Base-by-base conservation (phyloP, 1,139 yeast genomes). In the Candida smagusa region DNA sequence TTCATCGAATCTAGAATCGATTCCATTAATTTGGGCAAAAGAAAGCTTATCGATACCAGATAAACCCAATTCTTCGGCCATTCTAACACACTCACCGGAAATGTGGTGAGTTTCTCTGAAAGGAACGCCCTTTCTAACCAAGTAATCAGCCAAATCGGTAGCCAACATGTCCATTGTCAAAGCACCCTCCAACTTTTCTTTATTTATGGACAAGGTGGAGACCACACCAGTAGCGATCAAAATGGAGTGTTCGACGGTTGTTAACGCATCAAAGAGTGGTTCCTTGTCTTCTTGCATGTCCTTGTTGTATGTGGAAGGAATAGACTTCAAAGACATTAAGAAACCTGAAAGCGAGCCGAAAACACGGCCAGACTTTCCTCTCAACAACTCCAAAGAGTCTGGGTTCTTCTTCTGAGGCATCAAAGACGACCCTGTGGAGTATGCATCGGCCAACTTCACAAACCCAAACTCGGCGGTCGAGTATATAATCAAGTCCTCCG, bases 361-460 rank as follows among this genome's bases (percentile, higher is more conserved):
- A 12, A 89, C 96, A 62, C 99, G 83, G 38, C 99, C 99, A 12
- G 95, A 83, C 68, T 92, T 92, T 41, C 99, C 99, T 65, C 99
- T 79, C 57, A 94, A 75, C 47, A 92, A 73, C 68, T 92, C 99
- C 50, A 92, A 73, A 28, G 96, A 86, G 60, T 92, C 99, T 3
- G 98, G 97, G 67, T 92, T 92, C 67, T 92, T 94, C 80, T 92
- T 92, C 65, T 94, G 98, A 21, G 99, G 99, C 99, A 92, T 92
- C 58, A 92, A 75, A 30, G 97, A 88, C 6, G 97, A 88, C 7
- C 99, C 99, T 8, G 99, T 92, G 2, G 98, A 92, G 67, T 92
- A 92, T 23, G 98, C 98, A 61, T 92, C 99, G 9, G 97, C 94
- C 41, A 90, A 76, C 61, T 87, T 81, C 48, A 92, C 73, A 59